Conservation (phyloP, 163 green algal genomes). For the Chlorella variabilis region DNA sequence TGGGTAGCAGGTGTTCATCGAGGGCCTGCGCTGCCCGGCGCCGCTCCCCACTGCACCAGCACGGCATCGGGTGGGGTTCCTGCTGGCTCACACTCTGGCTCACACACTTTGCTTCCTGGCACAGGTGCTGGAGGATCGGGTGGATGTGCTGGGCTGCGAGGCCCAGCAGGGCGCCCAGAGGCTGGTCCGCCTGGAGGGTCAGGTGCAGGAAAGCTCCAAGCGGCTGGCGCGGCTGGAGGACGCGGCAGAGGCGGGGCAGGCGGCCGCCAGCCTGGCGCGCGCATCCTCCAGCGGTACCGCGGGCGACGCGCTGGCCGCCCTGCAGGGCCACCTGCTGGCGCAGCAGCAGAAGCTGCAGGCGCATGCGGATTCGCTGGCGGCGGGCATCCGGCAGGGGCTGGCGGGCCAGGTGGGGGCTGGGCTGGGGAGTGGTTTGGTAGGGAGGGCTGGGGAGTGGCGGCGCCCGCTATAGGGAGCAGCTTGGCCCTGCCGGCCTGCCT, state of each 20-base stretch:
- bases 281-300: neutral
- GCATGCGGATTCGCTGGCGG: slow-evolving; percentile 5
- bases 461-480: neutral
- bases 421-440: neutral
- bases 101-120: neutral
- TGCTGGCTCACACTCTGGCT: neutral
- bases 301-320: neutral
- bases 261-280: neutral
- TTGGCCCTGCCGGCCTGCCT: neutral
- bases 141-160: neutral
- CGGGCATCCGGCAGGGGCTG: slow-evolving; percentile 5
- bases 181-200: neutral
- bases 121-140: slow-evolving; percentile 15
- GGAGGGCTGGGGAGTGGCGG: neutral
- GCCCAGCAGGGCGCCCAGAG: neutral
- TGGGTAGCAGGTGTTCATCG: no score
- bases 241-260: neutral
- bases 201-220: neutral
- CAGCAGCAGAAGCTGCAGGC: slow-evolving; percentile 34
- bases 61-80: no score
- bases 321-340: slow-evolving; percentile 33
- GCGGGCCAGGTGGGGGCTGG: neutral
- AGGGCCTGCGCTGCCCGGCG: no score
- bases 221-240: slow-evolving; percentile 14
- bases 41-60: no score